These are phyloP conservation scores for Panaeolus papilionaceus DNA, from an alignment of 768 basidiomycete genomes.

Conservation along the genomic window DNA sequence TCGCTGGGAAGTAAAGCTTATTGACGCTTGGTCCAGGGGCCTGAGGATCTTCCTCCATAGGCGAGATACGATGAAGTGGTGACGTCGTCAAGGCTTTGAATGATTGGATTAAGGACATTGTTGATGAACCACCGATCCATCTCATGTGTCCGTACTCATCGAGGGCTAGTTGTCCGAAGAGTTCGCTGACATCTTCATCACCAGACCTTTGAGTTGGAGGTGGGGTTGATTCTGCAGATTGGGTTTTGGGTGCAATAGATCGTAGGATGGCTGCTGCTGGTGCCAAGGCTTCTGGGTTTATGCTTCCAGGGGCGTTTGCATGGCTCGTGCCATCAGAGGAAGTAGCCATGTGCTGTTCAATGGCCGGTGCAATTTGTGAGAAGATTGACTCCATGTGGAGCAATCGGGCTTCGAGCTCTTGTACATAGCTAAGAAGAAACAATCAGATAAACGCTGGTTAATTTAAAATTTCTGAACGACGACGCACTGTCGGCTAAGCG, in stretches of 20 bases:
- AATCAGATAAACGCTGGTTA: conserved; percentile 21
- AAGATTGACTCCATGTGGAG: conserved; percentile 91
- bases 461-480: conserved; percentile 6
- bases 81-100: conserved; percentile 80
- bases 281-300: conserved; percentile 41
- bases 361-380: conserved; percentile 78
- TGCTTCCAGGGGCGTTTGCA: conserved; percentile 35
- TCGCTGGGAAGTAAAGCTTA: conserved; percentile 87
- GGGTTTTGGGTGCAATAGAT: conserved; percentile 43
- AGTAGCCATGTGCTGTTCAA: conserved; percentile 71
- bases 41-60: conserved; percentile 83
- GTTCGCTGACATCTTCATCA: conserved; percentile 82
- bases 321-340: conserved; percentile 48
- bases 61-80: conserved; percentile 78
- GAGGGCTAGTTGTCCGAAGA: conserved; percentile 85
- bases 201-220: conserved; percentile 44
- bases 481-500: conserved; percentile 86
- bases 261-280: conserved; percentile 43
- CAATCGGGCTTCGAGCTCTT: conserved; percentile 87
- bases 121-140: conserved; percentile 92
- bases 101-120: conserved; percentile 91
- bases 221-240: conserved; percentile 43
- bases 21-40: conserved; percentile 82
- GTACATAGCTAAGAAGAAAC: conserved; percentile 70
- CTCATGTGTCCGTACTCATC: conserved; percentile 91